Base-by-base conservation (phyloP, 768 basidiomycete species). In the Suillus lakei region DNA sequence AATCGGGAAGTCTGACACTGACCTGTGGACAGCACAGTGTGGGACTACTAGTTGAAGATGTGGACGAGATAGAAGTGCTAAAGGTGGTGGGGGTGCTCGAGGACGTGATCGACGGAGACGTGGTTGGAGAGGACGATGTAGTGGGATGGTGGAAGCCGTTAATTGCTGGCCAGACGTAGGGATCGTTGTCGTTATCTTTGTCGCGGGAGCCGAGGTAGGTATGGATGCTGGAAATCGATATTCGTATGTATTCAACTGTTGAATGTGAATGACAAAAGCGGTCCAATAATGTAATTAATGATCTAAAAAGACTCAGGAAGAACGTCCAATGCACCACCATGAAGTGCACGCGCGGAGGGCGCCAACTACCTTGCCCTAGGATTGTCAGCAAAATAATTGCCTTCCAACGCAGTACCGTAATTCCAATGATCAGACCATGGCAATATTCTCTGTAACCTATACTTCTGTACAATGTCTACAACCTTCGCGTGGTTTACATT, bases 341-440 rank as follows among this genome's bases (percentile, higher is more conserved):
- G 23, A 56, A 21, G 51, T 54, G 32, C 18, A 38, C 16, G 5
- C 7, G 39, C 3, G n/a, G 44, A 26, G 64, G 30, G 26, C 51
- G 9, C 28, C 2, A 54, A 28, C 48, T 66, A 62, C 15, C 16
- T 30, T 53, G 66, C 61, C 28, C 77, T 79, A 0, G 91, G 91
- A 74, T 88, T 78, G 67, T 93, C 91, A 12, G 76, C 73, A 69
- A 91, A 92, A 74, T 87, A 90, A 69, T 90, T 91, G 18, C 89
- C 90, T 38, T 74, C 77, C 46, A 91, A 77, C 1, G 85, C 80
- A 54, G 75, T 74, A n/a, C 75, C 71, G 64, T 79, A 72, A 67
- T 85, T 77, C 83, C 82, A 85, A 34, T 82, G 76, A 32, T 75
- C 71, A 26, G 71, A n/a, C n/a, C n/a, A n/a, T n/a, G n/a, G 71